Conservation (phyloP, 768 basidiomycete genomes). For the Mycena alexandri region DNA sequence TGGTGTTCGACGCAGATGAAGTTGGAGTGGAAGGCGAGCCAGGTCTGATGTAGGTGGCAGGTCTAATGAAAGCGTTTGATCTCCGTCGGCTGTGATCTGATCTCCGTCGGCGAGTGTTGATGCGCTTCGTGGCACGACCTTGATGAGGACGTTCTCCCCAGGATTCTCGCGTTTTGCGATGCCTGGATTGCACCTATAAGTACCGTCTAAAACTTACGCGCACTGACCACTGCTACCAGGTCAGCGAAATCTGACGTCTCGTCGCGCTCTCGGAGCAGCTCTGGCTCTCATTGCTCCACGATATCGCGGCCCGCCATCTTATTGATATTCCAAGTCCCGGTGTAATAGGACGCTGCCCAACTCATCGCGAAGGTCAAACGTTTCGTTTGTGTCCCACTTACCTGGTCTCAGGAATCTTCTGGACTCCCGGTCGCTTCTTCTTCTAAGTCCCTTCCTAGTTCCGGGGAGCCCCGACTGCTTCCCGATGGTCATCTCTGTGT, state of each 20-base stretch:
- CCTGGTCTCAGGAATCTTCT: neutral
- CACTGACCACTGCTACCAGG: neutral
- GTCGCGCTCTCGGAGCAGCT: neutral
- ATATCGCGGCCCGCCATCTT: neutral
- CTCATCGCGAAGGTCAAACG: neutral
- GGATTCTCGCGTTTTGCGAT: neutral
- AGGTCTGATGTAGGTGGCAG: no score
- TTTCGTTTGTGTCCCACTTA: neutral
- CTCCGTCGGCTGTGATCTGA: no score
- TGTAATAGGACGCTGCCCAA: neutral
- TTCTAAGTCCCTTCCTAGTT: neutral
- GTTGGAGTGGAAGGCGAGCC: no score
- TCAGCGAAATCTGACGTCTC: conserved; percentile 1
- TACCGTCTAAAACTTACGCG: no score
- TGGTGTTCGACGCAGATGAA: no score
- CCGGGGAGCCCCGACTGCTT: neutral
- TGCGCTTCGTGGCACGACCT: conserved; percentile 15
- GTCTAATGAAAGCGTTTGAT: no score
- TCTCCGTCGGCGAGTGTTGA: no score
- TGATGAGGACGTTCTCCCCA: conserved; percentile 11
- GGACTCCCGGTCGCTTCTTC: neutral
- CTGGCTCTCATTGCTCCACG: conserved; percentile 2
- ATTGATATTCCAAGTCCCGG: neutral
- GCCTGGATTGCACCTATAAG: neutral
- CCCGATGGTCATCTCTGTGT: neutral